A percentile compares a stretch with the other conserved stretches of the same genome.
phyloP scores from a whole-genome alignment of 768 basidiomycete genomes.

The Boletus subcaerulescens region DNA sequence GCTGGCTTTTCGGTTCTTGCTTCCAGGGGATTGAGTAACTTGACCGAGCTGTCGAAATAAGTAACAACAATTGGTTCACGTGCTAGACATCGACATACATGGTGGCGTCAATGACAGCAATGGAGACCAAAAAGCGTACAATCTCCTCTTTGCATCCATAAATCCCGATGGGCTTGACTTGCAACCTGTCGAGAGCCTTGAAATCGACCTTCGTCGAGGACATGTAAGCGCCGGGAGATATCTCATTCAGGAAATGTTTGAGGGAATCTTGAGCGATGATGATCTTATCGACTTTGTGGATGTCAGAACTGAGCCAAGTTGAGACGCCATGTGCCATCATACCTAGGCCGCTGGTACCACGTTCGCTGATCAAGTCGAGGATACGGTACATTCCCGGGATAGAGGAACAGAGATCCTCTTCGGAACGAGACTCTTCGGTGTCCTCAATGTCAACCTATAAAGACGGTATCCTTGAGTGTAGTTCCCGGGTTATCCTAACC shows the following conservation, averaged over 20 bases:
- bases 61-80: background rate
- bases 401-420: conserved; percentile 26
- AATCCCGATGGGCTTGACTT: conserved; percentile 49
- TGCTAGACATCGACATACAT: conserved; percentile 34
- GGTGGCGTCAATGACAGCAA: conserved; percentile 35
- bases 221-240: conserved; percentile 50
- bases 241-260: conserved; percentile 43
- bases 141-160: conserved; percentile 56
- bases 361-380: conserved; percentile 51
- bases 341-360: conserved; percentile 53
- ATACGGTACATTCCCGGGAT: conserved; percentile 50
- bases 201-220: conserved; percentile 61
- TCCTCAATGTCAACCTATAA: conserved; percentile 19
- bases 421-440: conserved; percentile 4
- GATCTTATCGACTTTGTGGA: conserved; percentile 53
- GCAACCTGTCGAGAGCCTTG: conserved; percentile 43
- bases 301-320: background rate
- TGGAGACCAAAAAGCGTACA: conserved; percentile 41
- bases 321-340: conserved; percentile 3
- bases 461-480: background rate
- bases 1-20: conserved; percentile 9
- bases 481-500: background rate
- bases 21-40: conserved; percentile 6
- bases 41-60: conserved; percentile 8
- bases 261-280: conserved; percentile 56